Base-by-base conservation (phyloP, 2,329 filamentous ascomycete species). In the Xylariales sp. region DNA sequence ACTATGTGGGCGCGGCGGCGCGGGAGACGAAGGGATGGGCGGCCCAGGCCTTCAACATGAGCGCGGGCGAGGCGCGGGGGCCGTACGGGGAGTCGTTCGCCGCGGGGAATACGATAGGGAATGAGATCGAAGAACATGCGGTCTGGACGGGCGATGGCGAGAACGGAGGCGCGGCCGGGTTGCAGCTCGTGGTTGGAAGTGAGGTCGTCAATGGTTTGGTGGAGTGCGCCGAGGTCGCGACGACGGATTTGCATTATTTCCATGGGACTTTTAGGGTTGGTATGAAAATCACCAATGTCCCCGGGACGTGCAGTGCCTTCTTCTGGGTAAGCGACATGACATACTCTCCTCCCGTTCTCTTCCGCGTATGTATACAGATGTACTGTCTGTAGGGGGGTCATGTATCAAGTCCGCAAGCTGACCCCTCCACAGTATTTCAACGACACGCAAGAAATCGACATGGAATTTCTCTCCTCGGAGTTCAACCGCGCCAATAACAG, bases 371-470 rank as follows among this genome's bases (percentile, higher is more conserved):
- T 16, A 10, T 10, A 20, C 9, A 11, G 22, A 21, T 21, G n/a
- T 12, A 12, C 33, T 10, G 11, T 8, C 19, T 18, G 18, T 9
- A 20, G 15, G 15, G 32, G 15, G 19, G 8, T 9, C 32, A 6
- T 5, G 33, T 14, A 11, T 21, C 10, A 18, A 18, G 12, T 36
- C 25, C 9, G 14, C 25, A 37, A 15, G 20, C 10, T 3, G 10
- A 11, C 32, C 20, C 10, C 6, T 16, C 3, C n/a, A 2, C 46
- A 87, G 84, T 89, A 87, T 60, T 79, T 78, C 63, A 87, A 88
- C 59, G 80, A 90, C 60, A 84, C 82, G 1, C 81, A 86, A 55
- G 86, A 90, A 54, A 88, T 90, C 52, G 86, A 90, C 57, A 80
- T 90, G 63, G 86, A 91, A 51, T 86, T 89, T 55, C 71, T 90